Evolutionary conservation across 495 filamentous ascomycete species (phyloP).

Genomic region (Neurospora sp.): DNA sequence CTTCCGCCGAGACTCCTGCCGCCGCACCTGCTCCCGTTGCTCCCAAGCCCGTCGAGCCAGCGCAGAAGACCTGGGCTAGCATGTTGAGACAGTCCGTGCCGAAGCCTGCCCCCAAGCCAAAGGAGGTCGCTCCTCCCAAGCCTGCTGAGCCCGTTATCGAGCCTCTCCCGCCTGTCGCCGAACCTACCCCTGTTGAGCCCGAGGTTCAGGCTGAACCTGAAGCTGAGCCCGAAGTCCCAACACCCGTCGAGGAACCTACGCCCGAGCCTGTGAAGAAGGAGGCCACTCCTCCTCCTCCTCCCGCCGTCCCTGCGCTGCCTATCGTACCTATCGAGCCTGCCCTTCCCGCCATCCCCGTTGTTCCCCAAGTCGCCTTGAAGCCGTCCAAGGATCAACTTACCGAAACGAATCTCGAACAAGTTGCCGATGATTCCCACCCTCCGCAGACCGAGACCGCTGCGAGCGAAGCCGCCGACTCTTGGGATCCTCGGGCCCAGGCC

Average conservation of each 20-base stretch:
- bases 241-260: conserved; percentile 23
- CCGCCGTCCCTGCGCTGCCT: conserved; percentile 3
- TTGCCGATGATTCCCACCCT: conserved; percentile 68
- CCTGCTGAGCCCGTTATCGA: conserved; percentile 29
- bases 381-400: conserved; percentile 81
- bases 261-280: conserved; percentile 20
- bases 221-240: conserved; percentile 18
- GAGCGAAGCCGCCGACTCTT: conserved; percentile 80
- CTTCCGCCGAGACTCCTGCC: conserved; percentile 6
- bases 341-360: conserved; percentile 24
- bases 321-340: conserved; percentile 9
- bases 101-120: conserved; percentile 34
- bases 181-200: conserved; percentile 20
- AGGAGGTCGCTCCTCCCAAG: conserved; percentile 32
- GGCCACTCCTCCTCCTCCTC: conserved; percentile 7
- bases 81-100: conserved; percentile 40
- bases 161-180: conserved; percentile 22
- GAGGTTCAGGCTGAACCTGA: conserved; percentile 22
- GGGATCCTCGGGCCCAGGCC: conserved; percentile 52
- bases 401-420: conserved; percentile 79
- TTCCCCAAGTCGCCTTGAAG: conserved; percentile 45
- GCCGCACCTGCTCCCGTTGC: conserved; percentile 10
- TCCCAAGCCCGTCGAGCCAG: conserved; percentile 24
- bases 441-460: conserved; percentile 71
- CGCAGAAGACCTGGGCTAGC: conserved; percentile 46